Conservation (phyloP, 306 rosid species). For the Acmispon strigosus region DNA sequence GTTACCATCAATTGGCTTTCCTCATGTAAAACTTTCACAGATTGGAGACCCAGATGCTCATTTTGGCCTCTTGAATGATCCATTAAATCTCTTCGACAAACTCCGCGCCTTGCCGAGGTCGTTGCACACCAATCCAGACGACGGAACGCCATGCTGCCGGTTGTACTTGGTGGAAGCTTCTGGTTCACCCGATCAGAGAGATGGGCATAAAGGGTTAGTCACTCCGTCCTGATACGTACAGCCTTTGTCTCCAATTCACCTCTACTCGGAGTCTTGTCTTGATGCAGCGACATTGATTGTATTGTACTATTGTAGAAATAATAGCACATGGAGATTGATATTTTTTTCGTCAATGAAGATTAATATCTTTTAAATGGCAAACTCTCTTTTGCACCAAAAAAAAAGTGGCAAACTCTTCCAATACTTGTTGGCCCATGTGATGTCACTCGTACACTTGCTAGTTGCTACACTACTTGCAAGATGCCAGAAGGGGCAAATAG, state of each 20-base stretch:
- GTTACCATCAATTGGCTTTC: slow-evolving; percentile 84
- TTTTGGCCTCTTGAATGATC: slow-evolving; percentile 79
- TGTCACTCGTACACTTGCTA: not conserved
- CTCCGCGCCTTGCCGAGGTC: slow-evolving; percentile 86
- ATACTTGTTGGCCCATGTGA: slow-evolving; percentile 8
- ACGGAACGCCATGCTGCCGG: slow-evolving; percentile 89
- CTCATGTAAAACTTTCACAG: slow-evolving; percentile 73
- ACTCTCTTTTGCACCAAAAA: too few species aligned
- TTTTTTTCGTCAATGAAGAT: too few species aligned
- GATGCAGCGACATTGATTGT: slow-evolving; percentile 30
- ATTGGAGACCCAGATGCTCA: slow-evolving; percentile 98
- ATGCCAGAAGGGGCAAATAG: not conserved
- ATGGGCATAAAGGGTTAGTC: slow-evolving; percentile 24
- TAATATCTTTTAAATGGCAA: slow-evolving; percentile 6
- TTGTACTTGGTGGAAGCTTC: slow-evolving; percentile 89
- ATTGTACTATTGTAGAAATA: not conserved
- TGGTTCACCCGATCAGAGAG: slow-evolving; percentile 63
- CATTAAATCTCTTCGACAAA: slow-evolving; percentile 78
- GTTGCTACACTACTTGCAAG: not conserved
- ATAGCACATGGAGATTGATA: slow-evolving; percentile 8
- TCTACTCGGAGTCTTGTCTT: slow-evolving; percentile 19
- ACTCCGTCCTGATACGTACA: slow-evolving; percentile 23
- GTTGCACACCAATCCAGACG: slow-evolving; percentile 71
- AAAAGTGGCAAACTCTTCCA: slow-evolving; percentile 13
- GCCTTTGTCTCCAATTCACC: slow-evolving; percentile 13